Conservation (phyloP, 2,329 filamentous ascomycete genomes). For the Cladosporium sp. region DNA sequence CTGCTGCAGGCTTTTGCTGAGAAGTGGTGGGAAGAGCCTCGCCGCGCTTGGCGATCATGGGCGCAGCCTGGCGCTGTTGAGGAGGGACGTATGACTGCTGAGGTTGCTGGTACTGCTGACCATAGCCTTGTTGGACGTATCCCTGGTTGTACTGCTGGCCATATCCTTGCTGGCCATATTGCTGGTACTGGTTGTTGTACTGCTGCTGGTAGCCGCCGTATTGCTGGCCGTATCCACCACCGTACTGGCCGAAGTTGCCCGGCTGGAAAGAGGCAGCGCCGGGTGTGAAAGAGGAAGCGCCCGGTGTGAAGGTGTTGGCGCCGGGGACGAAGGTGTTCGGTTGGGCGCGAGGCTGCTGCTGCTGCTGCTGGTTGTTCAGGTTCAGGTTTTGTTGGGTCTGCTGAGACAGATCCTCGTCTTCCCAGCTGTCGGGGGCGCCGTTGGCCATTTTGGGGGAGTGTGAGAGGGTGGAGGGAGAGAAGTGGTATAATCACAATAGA, state of each 20-base stretch:
- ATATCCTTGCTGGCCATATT: constrained; percentile 31
- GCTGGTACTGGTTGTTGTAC: constrained; percentile 42
- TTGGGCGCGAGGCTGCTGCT: constrained; percentile 20
- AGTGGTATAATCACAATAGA: background rate
- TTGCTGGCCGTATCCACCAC: constrained; percentile 35
- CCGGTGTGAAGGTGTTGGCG: constrained; percentile 34
- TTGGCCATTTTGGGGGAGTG: constrained; percentile 29
- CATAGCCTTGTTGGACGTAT: constrained; percentile 40
- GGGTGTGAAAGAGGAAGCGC: constrained; percentile 37
- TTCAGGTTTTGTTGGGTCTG: constrained; percentile 44
- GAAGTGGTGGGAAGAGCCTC: constrained; percentile 54
- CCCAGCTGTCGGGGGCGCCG: constrained; percentile 70
- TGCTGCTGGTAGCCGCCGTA: constrained; percentile 34
- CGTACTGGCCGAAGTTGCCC: constrained; percentile 40
- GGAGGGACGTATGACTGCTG: constrained; percentile 55
- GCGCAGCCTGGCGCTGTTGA: constrained; percentile 54
- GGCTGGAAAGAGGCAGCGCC: constrained; percentile 42
- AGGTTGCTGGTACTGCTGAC: constrained; percentile 48
- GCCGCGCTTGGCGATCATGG: constrained; percentile 65
- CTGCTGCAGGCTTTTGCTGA: constrained; percentile 48
- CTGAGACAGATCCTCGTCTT: constrained; percentile 51
- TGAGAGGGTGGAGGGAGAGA: background rate
- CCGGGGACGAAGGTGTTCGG: constrained; percentile 22
- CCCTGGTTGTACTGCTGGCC: constrained; percentile 48
- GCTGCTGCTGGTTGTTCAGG: constrained; percentile 29